Conservation (phyloP, 2,329 filamentous ascomycete genomes). For the Ophiocordyceps camponoti-saundersi region DNA sequence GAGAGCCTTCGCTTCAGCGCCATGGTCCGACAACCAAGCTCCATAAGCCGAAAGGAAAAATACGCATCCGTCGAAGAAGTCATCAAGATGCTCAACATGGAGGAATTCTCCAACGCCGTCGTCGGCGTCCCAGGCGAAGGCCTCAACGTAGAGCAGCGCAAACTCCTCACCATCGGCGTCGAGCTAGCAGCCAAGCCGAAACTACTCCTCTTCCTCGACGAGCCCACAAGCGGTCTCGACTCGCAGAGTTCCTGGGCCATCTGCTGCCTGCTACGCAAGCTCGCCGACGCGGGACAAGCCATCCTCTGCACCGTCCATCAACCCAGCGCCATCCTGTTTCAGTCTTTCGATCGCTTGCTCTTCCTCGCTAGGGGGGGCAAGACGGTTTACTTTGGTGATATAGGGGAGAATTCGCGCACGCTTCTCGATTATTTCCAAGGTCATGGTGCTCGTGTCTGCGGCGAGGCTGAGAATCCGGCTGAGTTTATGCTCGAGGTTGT, state of each 20-base stretch:
- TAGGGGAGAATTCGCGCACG: conserved; percentile 39
- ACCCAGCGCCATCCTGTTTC: conserved; percentile 33
- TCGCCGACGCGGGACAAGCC: conserved; percentile 36
- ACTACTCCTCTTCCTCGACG: conserved; percentile 44
- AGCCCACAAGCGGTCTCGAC: conserved; percentile 45
- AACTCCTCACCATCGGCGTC: conserved; percentile 44
- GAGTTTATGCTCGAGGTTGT: conserved; percentile 54
- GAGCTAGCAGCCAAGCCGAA: conserved; percentile 39
- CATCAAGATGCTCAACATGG: conserved; percentile 49
- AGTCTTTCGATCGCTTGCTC: conserved; percentile 41
- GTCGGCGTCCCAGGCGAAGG: conserved; percentile 46
- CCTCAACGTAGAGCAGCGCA: conserved; percentile 44
- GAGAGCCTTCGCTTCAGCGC: conserved; percentile 38
- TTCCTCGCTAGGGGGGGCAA: conserved; percentile 48
- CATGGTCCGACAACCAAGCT: conserved; percentile 37
- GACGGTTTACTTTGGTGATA: conserved; percentile 53
- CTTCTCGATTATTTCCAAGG: conserved; percentile 47
- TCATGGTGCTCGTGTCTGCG: conserved; percentile 44
- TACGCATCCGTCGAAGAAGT: conserved; percentile 45
- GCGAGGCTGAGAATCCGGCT: conserved; percentile 50
- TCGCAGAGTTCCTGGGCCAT: conserved; percentile 48
- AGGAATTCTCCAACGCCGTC: conserved; percentile 47
- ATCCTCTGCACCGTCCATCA: conserved; percentile 39
- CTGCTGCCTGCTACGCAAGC: conserved; percentile 41
- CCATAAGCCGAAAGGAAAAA: conserved; percentile 38